Conservation (phyloP, 495 filamentous ascomycete genomes). For the Choiromyces venosus region DNA sequence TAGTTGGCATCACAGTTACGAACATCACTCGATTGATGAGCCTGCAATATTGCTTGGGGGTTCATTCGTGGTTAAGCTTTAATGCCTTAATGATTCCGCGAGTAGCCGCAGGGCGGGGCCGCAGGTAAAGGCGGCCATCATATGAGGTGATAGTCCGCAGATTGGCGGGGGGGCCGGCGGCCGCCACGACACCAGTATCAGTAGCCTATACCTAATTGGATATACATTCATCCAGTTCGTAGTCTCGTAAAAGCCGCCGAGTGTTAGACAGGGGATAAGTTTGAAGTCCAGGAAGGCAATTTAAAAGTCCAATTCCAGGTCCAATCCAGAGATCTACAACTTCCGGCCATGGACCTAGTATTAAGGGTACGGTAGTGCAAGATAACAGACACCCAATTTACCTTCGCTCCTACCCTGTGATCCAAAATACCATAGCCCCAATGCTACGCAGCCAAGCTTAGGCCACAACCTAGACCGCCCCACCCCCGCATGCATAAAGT, state of each 20-base stretch:
- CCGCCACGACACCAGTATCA: neutral
- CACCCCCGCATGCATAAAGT: neutral
- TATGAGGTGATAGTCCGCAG: neutral
- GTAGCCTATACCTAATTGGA: neutral
- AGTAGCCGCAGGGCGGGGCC: no score
- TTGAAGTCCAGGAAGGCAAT: no score
- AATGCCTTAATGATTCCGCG: neutral
- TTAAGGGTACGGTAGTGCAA: neutral
- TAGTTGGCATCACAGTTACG: conserved; percentile 51
- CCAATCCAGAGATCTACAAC: neutral
- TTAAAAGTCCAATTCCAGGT: neutral
- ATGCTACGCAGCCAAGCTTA: neutral
- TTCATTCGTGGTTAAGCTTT: conserved; percentile 21
- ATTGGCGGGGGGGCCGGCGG: neutral
- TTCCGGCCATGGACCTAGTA: neutral
- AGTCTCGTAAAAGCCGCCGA: neutral
- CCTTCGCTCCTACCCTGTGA: neutral
- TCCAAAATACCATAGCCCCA: neutral
- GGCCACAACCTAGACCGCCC: neutral
- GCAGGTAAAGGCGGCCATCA: neutral
- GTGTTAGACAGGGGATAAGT: neutral
- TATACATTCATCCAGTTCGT: neutral
- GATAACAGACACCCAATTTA: neutral
- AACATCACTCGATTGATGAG: conserved; percentile 62
- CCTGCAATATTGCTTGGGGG: conserved; percentile 61